Evolutionary conservation across 2,329 filamentous ascomycete genomes (phyloP).

Genomic region (Akanthomyces uredinophilus): DNA sequence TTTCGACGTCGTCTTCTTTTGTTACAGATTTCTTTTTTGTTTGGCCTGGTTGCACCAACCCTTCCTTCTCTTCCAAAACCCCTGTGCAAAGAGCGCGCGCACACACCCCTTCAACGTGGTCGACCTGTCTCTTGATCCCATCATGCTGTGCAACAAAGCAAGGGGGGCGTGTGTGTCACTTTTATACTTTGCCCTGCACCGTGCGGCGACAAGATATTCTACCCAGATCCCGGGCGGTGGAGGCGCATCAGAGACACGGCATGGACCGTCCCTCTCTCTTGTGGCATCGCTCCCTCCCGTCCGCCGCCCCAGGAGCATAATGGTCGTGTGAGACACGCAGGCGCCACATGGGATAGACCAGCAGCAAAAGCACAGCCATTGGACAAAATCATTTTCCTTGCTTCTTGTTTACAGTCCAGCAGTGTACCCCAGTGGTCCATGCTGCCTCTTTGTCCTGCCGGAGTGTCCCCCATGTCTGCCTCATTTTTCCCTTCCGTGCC

Average conservation of each 20-base stretch:
- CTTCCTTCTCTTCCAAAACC: not conserved
- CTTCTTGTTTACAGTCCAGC: not conserved
- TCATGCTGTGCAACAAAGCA: not conserved
- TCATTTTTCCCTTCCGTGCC: not conserved
- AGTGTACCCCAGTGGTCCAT: not conserved
- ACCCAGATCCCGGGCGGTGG: not conserved
- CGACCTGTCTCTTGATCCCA: not conserved
- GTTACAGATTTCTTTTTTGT: not conserved
- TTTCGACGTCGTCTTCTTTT: not conserved
- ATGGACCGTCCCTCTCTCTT: conserved; percentile 8
- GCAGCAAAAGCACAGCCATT: not conserved
- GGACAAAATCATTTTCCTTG: not conserved
- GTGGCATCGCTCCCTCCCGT: not conserved
- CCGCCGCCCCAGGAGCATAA: not conserved
- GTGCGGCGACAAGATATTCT: not conserved
- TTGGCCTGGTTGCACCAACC: too few species aligned
- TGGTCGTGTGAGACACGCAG: conserved; percentile 6
- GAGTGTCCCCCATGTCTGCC: not conserved
- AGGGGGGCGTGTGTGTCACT: not conserved
- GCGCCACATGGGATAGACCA: not conserved
- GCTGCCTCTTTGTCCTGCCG: not conserved
- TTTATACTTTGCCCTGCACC: not conserved
- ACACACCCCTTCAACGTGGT: not conserved
- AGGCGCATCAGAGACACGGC: conserved; percentile 11
- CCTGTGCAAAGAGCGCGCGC: not conserved